These are phyloP conservation scores for Coemansia sp. DNA, from an alignment of 192 early-diverging fungal genomes.

Conservation along the genomic window DNA sequence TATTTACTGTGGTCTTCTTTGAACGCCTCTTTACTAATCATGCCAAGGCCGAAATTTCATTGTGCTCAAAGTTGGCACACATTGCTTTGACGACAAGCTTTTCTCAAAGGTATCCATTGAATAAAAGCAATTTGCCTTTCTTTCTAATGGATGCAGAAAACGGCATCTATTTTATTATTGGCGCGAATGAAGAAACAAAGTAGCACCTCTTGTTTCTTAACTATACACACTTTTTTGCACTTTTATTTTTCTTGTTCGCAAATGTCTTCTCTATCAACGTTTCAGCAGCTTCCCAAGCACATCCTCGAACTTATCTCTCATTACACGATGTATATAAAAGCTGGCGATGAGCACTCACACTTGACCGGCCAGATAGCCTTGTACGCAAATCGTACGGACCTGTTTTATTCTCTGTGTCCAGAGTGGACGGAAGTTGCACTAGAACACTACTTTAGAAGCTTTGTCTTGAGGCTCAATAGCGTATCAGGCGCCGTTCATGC, in stretches of 20 bases:
- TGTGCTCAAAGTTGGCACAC: background rate
- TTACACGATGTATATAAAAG: background rate
- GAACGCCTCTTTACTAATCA: background rate
- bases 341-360: background rate
- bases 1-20: background rate
- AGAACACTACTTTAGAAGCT: slow-evolving; percentile 1
- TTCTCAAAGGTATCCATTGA: background rate
- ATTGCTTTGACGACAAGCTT: background rate
- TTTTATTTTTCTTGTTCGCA: background rate
- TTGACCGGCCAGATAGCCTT: background rate
- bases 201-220: background rate
- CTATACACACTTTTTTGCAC: background rate
- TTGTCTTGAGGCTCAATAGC: background rate
- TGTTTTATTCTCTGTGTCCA: background rate
- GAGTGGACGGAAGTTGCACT: background rate
- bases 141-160: background rate
- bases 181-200: background rate
- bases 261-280: background rate
- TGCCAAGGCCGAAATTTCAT: background rate
- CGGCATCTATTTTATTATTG: background rate
- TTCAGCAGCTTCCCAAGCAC: background rate
- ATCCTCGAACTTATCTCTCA: background rate
- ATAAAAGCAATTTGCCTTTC: background rate
- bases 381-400: background rate
- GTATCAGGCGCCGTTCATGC: background rate